Evolutionary conservation across 1,139 yeast species (phyloP).

Genomic region (Geotrichum carabidarum): DNA sequence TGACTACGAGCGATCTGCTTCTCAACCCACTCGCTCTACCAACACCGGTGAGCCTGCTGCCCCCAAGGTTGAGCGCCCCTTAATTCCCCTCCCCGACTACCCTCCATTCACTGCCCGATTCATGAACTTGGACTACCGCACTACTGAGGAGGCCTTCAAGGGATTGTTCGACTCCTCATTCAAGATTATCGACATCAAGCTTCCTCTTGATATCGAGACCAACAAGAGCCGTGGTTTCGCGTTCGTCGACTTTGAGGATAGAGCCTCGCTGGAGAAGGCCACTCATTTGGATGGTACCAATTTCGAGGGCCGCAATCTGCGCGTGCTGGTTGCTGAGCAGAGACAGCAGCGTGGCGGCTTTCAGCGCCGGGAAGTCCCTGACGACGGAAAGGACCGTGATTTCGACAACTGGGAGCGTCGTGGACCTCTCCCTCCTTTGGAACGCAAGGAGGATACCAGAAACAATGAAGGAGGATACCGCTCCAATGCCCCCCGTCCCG

Average conservation of each 20-base stretch:
- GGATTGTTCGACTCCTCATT: constrained; percentile 56
- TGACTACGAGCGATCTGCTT: constrained; percentile 13
- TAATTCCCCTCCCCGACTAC: constrained; percentile 83
- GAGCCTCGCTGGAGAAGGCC: constrained; percentile 65
- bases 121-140: constrained; percentile 81
- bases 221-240: constrained; percentile 78
- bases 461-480: constrained; percentile 16
- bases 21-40: background rate
- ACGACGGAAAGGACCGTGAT: constrained; percentile 29
- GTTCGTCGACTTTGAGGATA: constrained; percentile 69
- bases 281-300: constrained; percentile 59
- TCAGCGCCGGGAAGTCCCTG: constrained; percentile 23
- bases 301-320: constrained; percentile 70
- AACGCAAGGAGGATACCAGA: constrained; percentile 17
- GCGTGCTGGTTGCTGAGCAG: constrained; percentile 69
- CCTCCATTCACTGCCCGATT: constrained; percentile 91
- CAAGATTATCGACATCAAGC: constrained; percentile 53
- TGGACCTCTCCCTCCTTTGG: constrained; percentile 31
- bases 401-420: constrained; percentile 34
- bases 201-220: constrained; percentile 58
- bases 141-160: constrained; percentile 58
- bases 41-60: constrained; percentile 1
- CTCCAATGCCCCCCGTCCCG: constrained; percentile 25
- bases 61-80: constrained; percentile 24
- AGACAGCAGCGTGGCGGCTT: constrained; percentile 36